phyloP scores from a whole-genome alignment of 495 filamentous ascomycete genomes.

The Sabuloglossum arenarium region DNA sequence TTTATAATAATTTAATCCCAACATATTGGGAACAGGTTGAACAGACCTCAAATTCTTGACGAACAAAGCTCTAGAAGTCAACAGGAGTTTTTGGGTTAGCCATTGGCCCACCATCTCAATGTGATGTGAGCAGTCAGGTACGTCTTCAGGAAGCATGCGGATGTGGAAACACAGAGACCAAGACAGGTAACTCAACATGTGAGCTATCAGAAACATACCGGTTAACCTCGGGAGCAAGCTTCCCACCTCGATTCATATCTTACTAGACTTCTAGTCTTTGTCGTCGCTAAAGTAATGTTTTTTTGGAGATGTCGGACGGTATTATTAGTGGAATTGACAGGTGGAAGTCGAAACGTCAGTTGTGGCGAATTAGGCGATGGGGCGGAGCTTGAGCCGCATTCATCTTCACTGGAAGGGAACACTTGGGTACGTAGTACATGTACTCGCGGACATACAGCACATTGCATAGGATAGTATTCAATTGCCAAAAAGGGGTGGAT shows the following conservation, averaged over 20 bases:
- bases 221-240: conserved; percentile 93
- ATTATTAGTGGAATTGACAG: background rate
- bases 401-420: no score
- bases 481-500: background rate
- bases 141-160: no score
- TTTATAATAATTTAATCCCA: background rate
- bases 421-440: background rate
- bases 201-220: conserved; percentile 34
- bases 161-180: conserved; percentile 4
- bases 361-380: background rate
- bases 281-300: background rate
- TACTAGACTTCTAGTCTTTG: conserved; percentile 6
- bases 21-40: background rate
- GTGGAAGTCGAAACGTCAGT: background rate
- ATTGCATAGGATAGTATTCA: background rate
- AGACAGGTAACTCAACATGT: background rate
- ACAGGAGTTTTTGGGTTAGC: background rate
- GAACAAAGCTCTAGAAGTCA: conserved; percentile 61
- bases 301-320: background rate
- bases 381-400: background rate
- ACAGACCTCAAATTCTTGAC: conserved; percentile 83
- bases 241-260: conserved; percentile 64
- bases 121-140: background rate
- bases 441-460: background rate
- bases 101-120: background rate